These are phyloP conservation scores for Secale cereale DNA, from an alignment of 176 grass and related monocot genomes.

Conservation along the genomic window DNA sequence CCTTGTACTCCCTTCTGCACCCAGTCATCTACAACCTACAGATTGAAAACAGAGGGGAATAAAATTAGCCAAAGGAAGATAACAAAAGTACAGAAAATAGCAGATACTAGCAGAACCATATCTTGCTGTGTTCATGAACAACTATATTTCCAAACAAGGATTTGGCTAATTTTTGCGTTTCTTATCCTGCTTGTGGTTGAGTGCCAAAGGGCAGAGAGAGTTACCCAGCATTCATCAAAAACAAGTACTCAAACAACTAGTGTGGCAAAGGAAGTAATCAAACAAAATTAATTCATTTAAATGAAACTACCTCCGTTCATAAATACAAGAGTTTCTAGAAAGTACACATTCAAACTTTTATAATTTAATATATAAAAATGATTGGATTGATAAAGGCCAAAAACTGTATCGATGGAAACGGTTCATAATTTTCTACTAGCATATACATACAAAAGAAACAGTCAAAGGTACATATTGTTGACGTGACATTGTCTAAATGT, in stretches of 20 bases:
- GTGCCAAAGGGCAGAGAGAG: neutral
- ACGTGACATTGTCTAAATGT: too few species aligned
- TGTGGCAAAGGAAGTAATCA: neutral
- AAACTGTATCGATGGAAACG: neutral
- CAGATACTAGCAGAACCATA: neutral
- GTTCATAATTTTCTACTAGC: neutral
- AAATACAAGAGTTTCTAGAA: neutral
- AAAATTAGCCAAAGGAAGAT: neutral
- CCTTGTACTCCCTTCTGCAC: constrained; percentile 59
- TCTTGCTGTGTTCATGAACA: neutral
- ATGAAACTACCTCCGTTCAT: neutral
- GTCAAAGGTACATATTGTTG: neutral
- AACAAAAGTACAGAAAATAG: neutral
- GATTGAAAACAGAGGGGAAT: neutral
- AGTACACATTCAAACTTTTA: neutral
- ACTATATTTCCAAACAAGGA: neutral
- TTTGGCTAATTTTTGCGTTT: neutral
- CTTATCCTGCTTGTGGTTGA: neutral
- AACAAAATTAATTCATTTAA: neutral
- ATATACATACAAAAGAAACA: neutral
- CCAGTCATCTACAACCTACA: constrained; percentile 79
- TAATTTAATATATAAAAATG: neutral
- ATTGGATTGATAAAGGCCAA: neutral
- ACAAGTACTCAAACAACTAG: neutral
- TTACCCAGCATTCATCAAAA: neutral